phyloP scores from a whole-genome alignment of 1,284 basidiomycete species.

The Inonotus obliquus region DNA sequence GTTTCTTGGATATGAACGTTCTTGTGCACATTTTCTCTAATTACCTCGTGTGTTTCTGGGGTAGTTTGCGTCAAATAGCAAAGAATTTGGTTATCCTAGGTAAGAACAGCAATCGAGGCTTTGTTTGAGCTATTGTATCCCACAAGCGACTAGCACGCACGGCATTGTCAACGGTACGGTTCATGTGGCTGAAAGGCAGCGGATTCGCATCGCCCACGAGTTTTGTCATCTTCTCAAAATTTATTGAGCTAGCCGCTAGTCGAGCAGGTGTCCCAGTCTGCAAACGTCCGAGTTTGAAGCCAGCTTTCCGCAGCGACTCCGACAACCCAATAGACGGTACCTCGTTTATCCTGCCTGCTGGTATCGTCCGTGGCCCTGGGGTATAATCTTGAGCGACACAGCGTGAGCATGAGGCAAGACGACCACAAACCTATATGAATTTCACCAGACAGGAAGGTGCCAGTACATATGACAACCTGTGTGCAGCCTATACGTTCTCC shows the following conservation, averaged over 20 bases:
- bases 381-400: not conserved
- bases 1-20: conserved; percentile 86
- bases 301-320: conserved; percentile 65
- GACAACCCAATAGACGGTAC: conserved; percentile 73
- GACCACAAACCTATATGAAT: conserved; percentile 73
- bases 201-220: conserved; percentile 62
- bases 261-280: conserved; percentile 91
- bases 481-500: conserved; percentile 77
- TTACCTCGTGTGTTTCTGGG: conserved; percentile 64
- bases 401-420: not conserved
- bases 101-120: not conserved
- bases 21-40: conserved; percentile 68
- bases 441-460: conserved; percentile 86
- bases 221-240: conserved; percentile 52
- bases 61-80: conserved; percentile 79
- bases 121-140: not conserved
- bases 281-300: conserved; percentile 77
- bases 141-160: conserved; percentile 31
- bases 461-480: conserved; percentile 83
- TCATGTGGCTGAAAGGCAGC: conserved; percentile 53
- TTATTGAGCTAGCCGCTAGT: conserved; percentile 64
- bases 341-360: conserved; percentile 80
- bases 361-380: conserved; percentile 69
- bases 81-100: conserved; percentile 62
- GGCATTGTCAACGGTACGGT: conserved; percentile 36